Percentiles rank a stretch among this genome's conserved stretches.
These are phyloP conservation scores for Mycosphaerella arachidis DNA, from an alignment of 2,329 filamentous ascomycete genomes.

Conservation along the genomic window DNA sequence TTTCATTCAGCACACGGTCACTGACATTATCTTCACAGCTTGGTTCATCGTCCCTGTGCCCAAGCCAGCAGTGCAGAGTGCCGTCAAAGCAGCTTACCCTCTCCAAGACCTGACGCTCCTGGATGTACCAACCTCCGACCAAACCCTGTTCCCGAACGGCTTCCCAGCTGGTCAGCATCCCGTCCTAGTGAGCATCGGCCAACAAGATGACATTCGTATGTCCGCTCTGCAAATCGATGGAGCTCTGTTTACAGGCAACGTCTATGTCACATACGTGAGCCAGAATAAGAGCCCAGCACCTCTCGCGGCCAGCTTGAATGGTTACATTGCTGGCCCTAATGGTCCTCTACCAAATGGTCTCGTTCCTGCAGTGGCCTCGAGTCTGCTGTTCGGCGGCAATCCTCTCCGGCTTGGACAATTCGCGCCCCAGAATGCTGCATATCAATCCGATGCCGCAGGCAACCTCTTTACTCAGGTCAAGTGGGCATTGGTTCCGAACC, in stretches of 20 bases:
- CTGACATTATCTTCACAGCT: conserved; percentile 2
- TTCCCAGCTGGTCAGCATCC: conserved; percentile 22
- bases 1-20: neutral
- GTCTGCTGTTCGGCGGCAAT: conserved; percentile 19
- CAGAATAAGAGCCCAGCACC: conserved; percentile 9
- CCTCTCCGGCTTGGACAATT: conserved; percentile 20
- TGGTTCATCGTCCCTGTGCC: conserved; percentile 23
- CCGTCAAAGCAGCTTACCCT: conserved; percentile 15
- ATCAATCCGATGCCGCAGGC: conserved; percentile 13
- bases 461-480: conserved; percentile 13
- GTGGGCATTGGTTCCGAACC: conserved; percentile 22
- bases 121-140: conserved; percentile 15
- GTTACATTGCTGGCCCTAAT: conserved; percentile 19
- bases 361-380: conserved; percentile 19
- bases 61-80: conserved; percentile 16
- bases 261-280: conserved; percentile 20
- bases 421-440: conserved; percentile 13
- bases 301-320: conserved; percentile 8
- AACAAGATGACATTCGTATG: conserved; percentile 22
- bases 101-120: conserved; percentile 11
- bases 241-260: conserved; percentile 4
- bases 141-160: conserved; percentile 19
- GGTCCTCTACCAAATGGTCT: conserved; percentile 21
- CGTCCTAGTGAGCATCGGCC: conserved; percentile 13
- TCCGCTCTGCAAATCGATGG: conserved; percentile 23